Evolutionary conservation across 2,329 filamentous ascomycete genomes (phyloP).

Genomic region (Verruconis gallopava): DNA sequence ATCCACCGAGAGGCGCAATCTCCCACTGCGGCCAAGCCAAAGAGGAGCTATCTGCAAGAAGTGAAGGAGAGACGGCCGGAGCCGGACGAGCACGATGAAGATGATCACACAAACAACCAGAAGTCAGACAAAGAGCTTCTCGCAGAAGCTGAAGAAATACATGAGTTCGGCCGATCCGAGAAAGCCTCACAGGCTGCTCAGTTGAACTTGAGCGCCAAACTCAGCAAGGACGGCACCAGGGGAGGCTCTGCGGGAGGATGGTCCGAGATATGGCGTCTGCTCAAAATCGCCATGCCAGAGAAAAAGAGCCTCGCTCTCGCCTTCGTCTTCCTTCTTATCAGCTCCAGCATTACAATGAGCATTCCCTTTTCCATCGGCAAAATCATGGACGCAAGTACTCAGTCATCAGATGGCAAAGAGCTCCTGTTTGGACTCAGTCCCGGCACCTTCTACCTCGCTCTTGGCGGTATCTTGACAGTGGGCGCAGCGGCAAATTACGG

Average conservation of each 20-base stretch:
- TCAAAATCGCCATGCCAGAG: slow-evolving; percentile 84
- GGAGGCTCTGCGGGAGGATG: slow-evolving; percentile 45
- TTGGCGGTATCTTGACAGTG: slow-evolving; percentile 60
- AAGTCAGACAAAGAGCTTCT: slow-evolving; percentile 18
- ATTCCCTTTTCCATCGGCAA: slow-evolving; percentile 94
- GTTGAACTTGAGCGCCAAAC: slow-evolving; percentile 73
- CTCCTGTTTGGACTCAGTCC: slow-evolving; percentile 74
- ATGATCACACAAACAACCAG: background rate
- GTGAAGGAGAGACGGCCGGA: slow-evolving; percentile 3
- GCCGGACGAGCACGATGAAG: slow-evolving; percentile 9
- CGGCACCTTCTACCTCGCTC: slow-evolving; percentile 74
- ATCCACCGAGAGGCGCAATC: slow-evolving; percentile 2
- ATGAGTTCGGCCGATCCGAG: slow-evolving; percentile 60
- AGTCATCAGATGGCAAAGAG: slow-evolving; percentile 47
- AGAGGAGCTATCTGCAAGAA: slow-evolving; percentile 7
- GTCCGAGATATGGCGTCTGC: slow-evolving; percentile 67
- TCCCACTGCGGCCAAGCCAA: slow-evolving; percentile 2
- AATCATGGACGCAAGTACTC: slow-evolving; percentile 83
- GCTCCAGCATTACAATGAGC: slow-evolving; percentile 87
- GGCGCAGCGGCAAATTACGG: slow-evolving; percentile 89
- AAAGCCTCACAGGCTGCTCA: slow-evolving; percentile 78
- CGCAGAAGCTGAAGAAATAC: slow-evolving; percentile 38
- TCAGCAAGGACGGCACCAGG: slow-evolving; percentile 63
- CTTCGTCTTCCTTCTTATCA: slow-evolving; percentile 74
- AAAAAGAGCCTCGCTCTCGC: slow-evolving; percentile 65